Conservation (phyloP, 2,329 filamentous ascomycete genomes). For the Colletotrichum musae region DNA sequence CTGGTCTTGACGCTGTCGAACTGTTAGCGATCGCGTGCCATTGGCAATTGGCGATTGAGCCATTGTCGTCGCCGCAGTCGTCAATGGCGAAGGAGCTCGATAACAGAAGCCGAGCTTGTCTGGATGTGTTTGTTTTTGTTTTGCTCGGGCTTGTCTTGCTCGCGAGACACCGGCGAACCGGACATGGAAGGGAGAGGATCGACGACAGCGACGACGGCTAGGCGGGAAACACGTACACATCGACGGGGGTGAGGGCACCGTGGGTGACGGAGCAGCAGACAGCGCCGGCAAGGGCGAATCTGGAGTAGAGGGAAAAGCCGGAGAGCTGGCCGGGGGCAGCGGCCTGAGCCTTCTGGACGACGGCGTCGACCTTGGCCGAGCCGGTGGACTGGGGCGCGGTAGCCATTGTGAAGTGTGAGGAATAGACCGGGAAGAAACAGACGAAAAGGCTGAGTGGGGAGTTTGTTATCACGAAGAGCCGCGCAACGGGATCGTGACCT, state of each 20-base stretch:
- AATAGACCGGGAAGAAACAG: slow-evolving; percentile 44
- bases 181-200: background rate
- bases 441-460: slow-evolving; percentile 54
- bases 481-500: slow-evolving; percentile 41
- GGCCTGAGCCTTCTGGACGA: slow-evolving; percentile 59
- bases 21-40: slow-evolving; percentile 17
- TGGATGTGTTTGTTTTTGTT: background rate
- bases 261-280: slow-evolving; percentile 99
- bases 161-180: slow-evolving; percentile 12
- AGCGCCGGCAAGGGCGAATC: slow-evolving; percentile 97
- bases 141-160: slow-evolving; percentile 6
- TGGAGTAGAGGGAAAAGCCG: slow-evolving; percentile 84
- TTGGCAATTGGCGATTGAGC: too few relatives aligned
- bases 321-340: slow-evolving; percentile 59
- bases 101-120: slow-evolving; percentile 9
- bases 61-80: background rate
- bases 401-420: slow-evolving; percentile 58
- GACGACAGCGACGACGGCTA: background rate
- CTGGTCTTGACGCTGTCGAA: slow-evolving; percentile 87
- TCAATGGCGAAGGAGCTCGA: slow-evolving; percentile 1
- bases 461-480: slow-evolving; percentile 41
- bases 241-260: slow-evolving; percentile 95
- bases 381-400: slow-evolving; percentile 53
- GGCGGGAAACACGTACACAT: slow-evolving; percentile 85
- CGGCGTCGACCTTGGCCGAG: slow-evolving; percentile 61